phyloP scores from a whole-genome alignment of 2,329 filamentous ascomycete genomes.

The Fusarium sp. region DNA sequence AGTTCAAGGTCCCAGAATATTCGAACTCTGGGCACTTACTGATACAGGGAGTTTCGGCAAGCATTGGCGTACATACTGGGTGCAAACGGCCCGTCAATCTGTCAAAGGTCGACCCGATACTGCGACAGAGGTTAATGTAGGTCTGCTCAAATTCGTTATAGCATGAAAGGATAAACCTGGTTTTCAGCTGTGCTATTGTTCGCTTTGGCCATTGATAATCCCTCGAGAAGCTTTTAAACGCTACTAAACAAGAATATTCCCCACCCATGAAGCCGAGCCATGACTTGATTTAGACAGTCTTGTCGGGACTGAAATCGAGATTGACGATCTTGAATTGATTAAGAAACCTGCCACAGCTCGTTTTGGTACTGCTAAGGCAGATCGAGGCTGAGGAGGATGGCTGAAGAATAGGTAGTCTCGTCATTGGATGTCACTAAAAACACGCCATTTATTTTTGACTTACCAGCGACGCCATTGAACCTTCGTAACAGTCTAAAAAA shows the following conservation, averaged over 20 bases:
- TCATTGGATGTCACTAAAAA: conserved; percentile 35
- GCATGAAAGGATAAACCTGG: conserved; percentile 9
- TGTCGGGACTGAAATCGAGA: conserved; percentile 34
- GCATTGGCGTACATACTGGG: neutral
- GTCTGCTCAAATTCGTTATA: conserved; percentile 15
- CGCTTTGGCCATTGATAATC: neutral
- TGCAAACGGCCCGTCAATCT: neutral
- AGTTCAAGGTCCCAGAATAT: conserved; percentile 1
- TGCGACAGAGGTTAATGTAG: conserved; percentile 5
- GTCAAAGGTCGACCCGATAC: neutral
- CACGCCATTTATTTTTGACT: conserved; percentile 12
- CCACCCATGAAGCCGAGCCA: conserved; percentile 17
- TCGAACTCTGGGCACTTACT: neutral
- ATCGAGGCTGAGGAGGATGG: conserved; percentile 29
- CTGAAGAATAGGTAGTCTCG: conserved; percentile 26
- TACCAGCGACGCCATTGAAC: neutral
- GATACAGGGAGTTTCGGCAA: conserved; percentile 6
- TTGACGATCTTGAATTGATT: conserved; percentile 35
- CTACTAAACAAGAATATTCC: conserved; percentile 32
- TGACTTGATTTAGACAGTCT: conserved; percentile 29
- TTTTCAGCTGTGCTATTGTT: conserved; percentile 14
- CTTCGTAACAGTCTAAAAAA: neutral
- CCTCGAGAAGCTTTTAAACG: conserved; percentile 7
- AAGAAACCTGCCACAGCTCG: conserved; percentile 16
- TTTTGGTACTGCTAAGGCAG: conserved; percentile 11